phyloP scores from a whole-genome alignment of 441 rosid genomes.

The Populus hybrid region DNA sequence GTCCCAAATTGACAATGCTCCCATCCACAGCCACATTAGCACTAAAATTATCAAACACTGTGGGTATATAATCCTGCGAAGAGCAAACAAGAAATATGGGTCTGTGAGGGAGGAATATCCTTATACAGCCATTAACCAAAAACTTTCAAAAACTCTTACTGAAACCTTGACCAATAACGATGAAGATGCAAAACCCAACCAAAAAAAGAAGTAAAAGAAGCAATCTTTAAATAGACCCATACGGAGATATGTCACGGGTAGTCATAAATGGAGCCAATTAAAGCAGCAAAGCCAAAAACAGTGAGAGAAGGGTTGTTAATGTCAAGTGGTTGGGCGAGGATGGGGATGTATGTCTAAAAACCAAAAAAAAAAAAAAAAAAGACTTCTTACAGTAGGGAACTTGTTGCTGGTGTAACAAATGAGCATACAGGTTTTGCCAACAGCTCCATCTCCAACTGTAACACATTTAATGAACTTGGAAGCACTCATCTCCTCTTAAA shows the following conservation, averaged over 20 bases:
- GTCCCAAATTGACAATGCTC: slow-evolving; percentile 78
- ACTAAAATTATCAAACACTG: slow-evolving; percentile 95
- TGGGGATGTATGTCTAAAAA: neutral
- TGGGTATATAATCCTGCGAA: slow-evolving; percentile 82
- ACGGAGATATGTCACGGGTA: slow-evolving; percentile 2
- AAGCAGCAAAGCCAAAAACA: neutral
- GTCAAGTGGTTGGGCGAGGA: neutral
- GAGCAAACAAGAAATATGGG: slow-evolving; percentile 12
- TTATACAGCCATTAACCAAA: neutral
- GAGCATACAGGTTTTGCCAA: slow-evolving; percentile 98
- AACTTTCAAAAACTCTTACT: neutral
- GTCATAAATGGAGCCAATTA: neutral
- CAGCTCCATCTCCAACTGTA: slow-evolving; percentile 99
- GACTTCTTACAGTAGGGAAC: slow-evolving; percentile 81
- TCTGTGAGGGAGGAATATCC: neutral
- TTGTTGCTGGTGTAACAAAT: slow-evolving; percentile 96
- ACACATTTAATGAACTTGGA: slow-evolving; percentile 97
- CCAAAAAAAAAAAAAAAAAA: neutral
- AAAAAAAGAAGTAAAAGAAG: neutral
- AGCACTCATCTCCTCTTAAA: slow-evolving; percentile 56
- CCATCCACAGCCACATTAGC: slow-evolving; percentile 92
- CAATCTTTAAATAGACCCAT: slow-evolving; percentile 3
- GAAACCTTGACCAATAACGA: neutral
- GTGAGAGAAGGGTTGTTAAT: neutral
- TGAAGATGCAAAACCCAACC: neutral